phyloP scores from a whole-genome alignment of 2,329 filamentous ascomycete genomes.

The Teratosphaeria pseudoeucalypti region DNA sequence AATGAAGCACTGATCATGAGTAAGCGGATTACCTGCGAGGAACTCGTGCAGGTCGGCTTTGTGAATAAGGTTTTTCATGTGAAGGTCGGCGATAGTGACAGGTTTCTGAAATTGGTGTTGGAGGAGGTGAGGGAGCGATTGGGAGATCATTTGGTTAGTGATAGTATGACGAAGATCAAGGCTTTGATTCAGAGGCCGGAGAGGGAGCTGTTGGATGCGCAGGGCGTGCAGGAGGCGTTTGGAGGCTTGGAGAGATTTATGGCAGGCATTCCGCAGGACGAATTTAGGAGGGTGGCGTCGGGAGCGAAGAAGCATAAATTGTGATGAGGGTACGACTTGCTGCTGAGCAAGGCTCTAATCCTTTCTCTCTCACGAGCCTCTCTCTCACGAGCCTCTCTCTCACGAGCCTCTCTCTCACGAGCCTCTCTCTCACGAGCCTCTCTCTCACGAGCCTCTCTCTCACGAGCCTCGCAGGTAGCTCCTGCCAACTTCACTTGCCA shows the following conservation, averaged over 20 bases:
- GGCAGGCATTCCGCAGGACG: slow-evolving; percentile 70
- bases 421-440: neutral
- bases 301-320: slow-evolving; percentile 94
- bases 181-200: slow-evolving; percentile 66
- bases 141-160: slow-evolving; percentile 67
- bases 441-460: neutral
- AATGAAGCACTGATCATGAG: slow-evolving; percentile 93
- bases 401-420: neutral
- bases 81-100: slow-evolving; percentile 49
- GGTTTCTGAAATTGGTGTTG: slow-evolving; percentile 63
- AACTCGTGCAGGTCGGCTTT: slow-evolving; percentile 67
- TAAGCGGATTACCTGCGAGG: slow-evolving; percentile 60
- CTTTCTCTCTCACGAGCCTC: neutral
- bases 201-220: slow-evolving; percentile 59
- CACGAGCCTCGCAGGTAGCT: neutral
- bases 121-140: slow-evolving; percentile 71
- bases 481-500: neutral
- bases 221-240: slow-evolving; percentile 79
- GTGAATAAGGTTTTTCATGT: slow-evolving; percentile 71
- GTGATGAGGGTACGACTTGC: slow-evolving; percentile 28
- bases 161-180: slow-evolving; percentile 77
- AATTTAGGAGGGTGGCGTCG: slow-evolving; percentile 74
- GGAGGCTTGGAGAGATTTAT: slow-evolving; percentile 72
- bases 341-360: no score
- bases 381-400: neutral